These are phyloP conservation scores for Podaxis sp. DNA, from an alignment of 768 basidiomycete genomes.

Conservation along the genomic window DNA sequence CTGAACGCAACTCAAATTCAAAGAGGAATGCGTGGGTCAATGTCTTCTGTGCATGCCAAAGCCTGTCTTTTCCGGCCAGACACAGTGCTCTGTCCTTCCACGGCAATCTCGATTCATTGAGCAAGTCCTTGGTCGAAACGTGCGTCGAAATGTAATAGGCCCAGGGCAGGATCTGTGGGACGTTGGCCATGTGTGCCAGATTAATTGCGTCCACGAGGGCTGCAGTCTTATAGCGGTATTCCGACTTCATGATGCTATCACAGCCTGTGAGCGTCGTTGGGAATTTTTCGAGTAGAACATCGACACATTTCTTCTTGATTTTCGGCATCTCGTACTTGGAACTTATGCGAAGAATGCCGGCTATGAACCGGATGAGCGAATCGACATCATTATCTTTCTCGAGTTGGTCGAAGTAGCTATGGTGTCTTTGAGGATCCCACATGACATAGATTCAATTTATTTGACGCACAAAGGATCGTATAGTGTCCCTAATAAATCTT, in stretches of 20 bases:
- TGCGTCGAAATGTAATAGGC: slow-evolving; percentile 46
- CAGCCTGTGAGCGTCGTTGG: slow-evolving; percentile 40
- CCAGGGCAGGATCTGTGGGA: slow-evolving; percentile 44
- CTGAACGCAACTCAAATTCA: slow-evolving; percentile 30
- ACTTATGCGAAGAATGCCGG: slow-evolving; percentile 41
- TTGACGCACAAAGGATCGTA: slow-evolving; percentile 39
- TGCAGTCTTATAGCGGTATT: slow-evolving; percentile 34
- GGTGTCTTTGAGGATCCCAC: slow-evolving; percentile 5
- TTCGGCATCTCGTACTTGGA: slow-evolving; percentile 42
- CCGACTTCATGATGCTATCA: slow-evolving; percentile 35
- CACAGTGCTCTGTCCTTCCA: slow-evolving; percentile 44
- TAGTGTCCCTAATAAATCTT: slow-evolving; percentile 36
- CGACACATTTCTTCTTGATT: slow-evolving; percentile 38
- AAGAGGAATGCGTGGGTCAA: slow-evolving; percentile 37
- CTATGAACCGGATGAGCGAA: slow-evolving; percentile 38
- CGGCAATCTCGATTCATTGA: slow-evolving; percentile 34
- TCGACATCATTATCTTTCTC: slow-evolving; percentile 31
- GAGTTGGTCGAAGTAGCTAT: slow-evolving; percentile 40
- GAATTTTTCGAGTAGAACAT: slow-evolving; percentile 39
- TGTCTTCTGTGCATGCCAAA: slow-evolving; percentile 41
- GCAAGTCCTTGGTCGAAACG: slow-evolving; percentile 33
- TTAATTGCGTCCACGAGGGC: slow-evolving; percentile 42
- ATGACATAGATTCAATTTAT: slow-evolving; percentile 8
- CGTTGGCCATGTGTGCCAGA: slow-evolving; percentile 37
- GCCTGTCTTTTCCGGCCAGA: slow-evolving; percentile 37